These are phyloP conservation scores for Eimeria sp. DNA, from an alignment of 169 alveolate species.

Conservation along the genomic window DNA sequence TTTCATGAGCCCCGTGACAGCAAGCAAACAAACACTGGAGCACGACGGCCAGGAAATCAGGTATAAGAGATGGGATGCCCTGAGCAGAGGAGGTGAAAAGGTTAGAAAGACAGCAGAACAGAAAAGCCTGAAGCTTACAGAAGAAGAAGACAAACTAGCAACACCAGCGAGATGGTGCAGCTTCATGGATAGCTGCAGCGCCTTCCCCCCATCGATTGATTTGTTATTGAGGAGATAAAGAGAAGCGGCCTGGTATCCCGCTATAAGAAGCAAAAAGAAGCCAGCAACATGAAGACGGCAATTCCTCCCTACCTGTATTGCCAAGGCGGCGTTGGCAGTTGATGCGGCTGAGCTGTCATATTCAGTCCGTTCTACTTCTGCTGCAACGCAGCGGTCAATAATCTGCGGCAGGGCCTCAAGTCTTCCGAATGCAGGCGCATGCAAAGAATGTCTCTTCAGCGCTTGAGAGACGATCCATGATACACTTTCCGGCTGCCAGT, in stretches of 20 bases:
- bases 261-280: too few relatives aligned
- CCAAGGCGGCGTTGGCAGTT: not conserved
- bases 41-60: too few relatives aligned
- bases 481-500: slow-evolving; percentile 10
- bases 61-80: too few relatives aligned
- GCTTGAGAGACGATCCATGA: not conserved
- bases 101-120: too few relatives aligned
- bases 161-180: slow-evolving; percentile 21
- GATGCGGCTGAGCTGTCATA: not conserved
- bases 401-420: not conserved
- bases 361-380: not conserved
- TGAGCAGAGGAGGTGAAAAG: too few relatives aligned
- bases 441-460: not conserved
- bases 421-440: not conserved
- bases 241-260: too few relatives aligned
- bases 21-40: too few relatives aligned
- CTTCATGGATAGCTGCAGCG: not conserved
- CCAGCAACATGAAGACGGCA: not conserved
- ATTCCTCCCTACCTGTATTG: not conserved
- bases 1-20: too few relatives aligned
- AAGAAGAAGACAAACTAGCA: not conserved
- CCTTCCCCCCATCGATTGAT: not conserved
- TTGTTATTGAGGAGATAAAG: not conserved
- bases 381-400: not conserved
- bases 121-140: too few relatives aligned